Percentiles rank a stretch among this genome's conserved stretches.
Conservation (phyloP, 768 basidiomycete genomes). For the Macrolepiota dolichaula region DNA sequence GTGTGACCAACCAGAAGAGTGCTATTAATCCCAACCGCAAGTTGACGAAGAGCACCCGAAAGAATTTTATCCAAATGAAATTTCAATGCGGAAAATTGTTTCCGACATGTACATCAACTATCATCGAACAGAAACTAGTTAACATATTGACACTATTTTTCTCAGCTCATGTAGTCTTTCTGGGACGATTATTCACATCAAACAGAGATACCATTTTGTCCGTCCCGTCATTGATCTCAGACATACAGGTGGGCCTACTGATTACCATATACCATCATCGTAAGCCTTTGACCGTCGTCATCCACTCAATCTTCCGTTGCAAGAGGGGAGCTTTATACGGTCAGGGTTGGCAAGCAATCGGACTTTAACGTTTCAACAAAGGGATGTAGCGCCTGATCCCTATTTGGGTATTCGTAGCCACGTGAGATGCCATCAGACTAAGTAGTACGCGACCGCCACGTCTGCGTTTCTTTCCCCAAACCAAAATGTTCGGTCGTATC, state of each 20-base stretch:
- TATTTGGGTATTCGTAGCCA: neutral
- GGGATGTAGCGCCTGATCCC: neutral
- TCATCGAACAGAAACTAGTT: neutral
- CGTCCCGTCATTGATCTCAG: neutral
- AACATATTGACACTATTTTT: neutral
- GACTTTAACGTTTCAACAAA: no score
- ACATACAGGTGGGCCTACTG: neutral
- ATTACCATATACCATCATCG: neutral
- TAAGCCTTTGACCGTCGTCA: neutral
- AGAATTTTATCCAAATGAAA: neutral
- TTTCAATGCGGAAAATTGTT: neutral
- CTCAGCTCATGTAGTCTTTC: neutral
- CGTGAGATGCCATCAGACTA: constrained; percentile 3
- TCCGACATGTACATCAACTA: neutral
- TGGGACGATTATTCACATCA: neutral
- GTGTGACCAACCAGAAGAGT: constrained; percentile 1
- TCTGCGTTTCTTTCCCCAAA: constrained; percentile 19
- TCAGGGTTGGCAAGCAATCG: neutral
- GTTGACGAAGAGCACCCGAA: neutral
- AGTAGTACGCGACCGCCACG: constrained; percentile 21
- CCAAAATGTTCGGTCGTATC: constrained; percentile 59
- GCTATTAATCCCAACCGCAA: constrained; percentile 5
- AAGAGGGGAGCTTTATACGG: neutral
- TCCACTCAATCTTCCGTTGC: neutral
- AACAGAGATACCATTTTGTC: neutral